Base-by-base conservation (phyloP, 441 rosid genomes). In the Syzygium syzygioides region DNA sequence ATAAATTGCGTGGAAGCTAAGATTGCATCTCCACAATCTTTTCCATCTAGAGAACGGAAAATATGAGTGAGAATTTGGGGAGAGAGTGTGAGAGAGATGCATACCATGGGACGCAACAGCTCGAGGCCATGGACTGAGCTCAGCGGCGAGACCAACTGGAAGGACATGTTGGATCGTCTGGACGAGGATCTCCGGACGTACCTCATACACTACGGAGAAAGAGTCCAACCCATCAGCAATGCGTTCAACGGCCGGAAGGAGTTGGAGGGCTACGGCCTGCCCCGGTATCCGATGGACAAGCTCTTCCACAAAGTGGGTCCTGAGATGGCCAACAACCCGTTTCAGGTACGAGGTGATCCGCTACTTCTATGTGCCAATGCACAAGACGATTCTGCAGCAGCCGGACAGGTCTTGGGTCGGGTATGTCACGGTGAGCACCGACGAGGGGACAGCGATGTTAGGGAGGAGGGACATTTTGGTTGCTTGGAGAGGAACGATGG, bases 151-250 rank as follows among this genome's bases (percentile, higher is more conserved):
- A 90, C 79, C 54, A 89, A 93, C 50, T 92, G 95, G 95, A 79
- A 88, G 83, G 89, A 76, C 86, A 52, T 92, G 25, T 89, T 92
- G 66, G 88, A 91, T 68, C 94, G 94, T 59, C 91, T 92, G 54
- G 92, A 93, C 79, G 68, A 86, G 28, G 93, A 92, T 88, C 93
- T 92, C 91, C 92, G 95, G 52, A 91, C 84, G 57, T 92, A 91
- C 85, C 86, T 93, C 28, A 55, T 94, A 57, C 95, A 92, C 89
- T 93, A 92, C 6, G 94, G 94, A 8, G 90, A 92, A 89, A 86
- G 91, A 88, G 92, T 90, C 50, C 89, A 76, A 86, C 91, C 93
- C 7, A 54, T 87, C 5, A 79, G 83, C 5, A 62, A 90, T 62
- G 89, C 92, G n/a, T 94, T 89, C 88, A 94, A 91, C 12, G 41